These are phyloP conservation scores for Tuber aestivum DNA, from an alignment of 495 filamentous ascomycete species.

Conservation along the genomic window DNA sequence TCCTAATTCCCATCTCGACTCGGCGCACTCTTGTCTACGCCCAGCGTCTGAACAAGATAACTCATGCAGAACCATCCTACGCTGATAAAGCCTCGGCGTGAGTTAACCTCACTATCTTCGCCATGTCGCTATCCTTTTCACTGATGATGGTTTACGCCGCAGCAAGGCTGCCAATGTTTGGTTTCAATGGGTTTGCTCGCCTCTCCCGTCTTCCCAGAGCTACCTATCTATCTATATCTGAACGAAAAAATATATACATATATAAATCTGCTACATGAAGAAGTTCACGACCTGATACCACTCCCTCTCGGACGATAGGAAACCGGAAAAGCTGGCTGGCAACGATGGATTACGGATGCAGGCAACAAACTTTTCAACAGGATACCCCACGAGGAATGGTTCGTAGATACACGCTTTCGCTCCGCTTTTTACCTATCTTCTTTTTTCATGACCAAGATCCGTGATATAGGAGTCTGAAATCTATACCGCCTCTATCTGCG, in stretches of 20 bases:
- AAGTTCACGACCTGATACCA: slow-evolving; percentile 26
- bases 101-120: slow-evolving; percentile 9
- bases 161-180: slow-evolving; percentile 35
- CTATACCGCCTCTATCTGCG: slow-evolving; percentile 74
- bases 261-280: slow-evolving; percentile 30
- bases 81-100: slow-evolving; percentile 39
- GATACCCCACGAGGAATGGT: slow-evolving; percentile 94
- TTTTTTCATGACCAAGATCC: slow-evolving; percentile 8
- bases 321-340: slow-evolving; percentile 74
- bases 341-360: slow-evolving; percentile 73
- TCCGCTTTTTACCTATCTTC: background rate
- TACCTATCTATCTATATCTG: background rate
- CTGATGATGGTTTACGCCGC: background rate
- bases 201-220: slow-evolving; percentile 9
- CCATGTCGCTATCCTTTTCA: background rate
- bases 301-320: slow-evolving; percentile 62
- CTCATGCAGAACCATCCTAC: slow-evolving; percentile 33
- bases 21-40: slow-evolving; percentile 88
- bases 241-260: slow-evolving; percentile 44
- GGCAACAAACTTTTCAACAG: slow-evolving; percentile 78
- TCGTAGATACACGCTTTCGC: slow-evolving; percentile 8
- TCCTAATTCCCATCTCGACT: slow-evolving; percentile 90
- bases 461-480: slow-evolving; percentile 64
- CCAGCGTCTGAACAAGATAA: slow-evolving; percentile 56
- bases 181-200: slow-evolving; percentile 32